Evolutionary conservation across 371 early-diverging fungal species (phyloP).

Genomic region (Entomophthora muscae): DNA sequence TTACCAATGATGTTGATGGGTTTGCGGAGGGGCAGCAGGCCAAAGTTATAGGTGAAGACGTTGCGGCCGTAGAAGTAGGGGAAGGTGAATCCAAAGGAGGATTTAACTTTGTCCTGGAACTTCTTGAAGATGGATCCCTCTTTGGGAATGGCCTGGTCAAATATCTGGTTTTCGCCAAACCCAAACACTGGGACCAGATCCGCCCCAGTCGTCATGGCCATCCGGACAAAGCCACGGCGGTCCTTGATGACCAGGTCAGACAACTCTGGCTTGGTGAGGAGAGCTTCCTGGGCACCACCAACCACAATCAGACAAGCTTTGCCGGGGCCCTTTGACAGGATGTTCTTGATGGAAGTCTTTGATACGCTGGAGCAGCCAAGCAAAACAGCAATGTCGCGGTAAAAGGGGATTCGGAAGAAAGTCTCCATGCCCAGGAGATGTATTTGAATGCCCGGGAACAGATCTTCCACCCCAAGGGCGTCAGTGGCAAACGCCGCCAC

Average conservation of each 20-base stretch:
- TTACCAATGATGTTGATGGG: background rate
- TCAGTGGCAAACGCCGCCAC: constrained; percentile 64
- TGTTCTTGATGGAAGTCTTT: constrained; percentile 43
- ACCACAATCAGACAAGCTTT: constrained; percentile 51
- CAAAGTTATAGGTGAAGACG: constrained; percentile 18
- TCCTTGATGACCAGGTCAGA: constrained; percentile 44
- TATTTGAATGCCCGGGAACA: constrained; percentile 44
- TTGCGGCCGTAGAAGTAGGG: constrained; percentile 57
- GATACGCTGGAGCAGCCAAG: constrained; percentile 58
- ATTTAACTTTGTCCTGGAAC: constrained; percentile 9
- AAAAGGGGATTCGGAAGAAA: constrained; percentile 51
- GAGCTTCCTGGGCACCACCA: constrained; percentile 72
- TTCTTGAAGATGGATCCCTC: constrained; percentile 5
- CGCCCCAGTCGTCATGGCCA: constrained; percentile 54
- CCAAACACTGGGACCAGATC: constrained; percentile 51
- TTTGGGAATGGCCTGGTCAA: constrained; percentile 18
- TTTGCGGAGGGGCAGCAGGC: background rate
- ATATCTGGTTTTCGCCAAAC: constrained; percentile 75
- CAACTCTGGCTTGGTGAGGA: constrained; percentile 57
- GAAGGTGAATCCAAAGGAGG: constrained; percentile 12
- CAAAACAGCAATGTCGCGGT: constrained; percentile 46
- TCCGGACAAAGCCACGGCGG: constrained; percentile 61
- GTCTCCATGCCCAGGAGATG: constrained; percentile 35
- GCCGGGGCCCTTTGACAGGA: constrained; percentile 58
- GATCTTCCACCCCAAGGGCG: constrained; percentile 36